Evolutionary conservation across 148 eudicot species (phyloP), one percentile per base, ranked within the genome.

Genomic region (Nyssa sinensis): DNA sequence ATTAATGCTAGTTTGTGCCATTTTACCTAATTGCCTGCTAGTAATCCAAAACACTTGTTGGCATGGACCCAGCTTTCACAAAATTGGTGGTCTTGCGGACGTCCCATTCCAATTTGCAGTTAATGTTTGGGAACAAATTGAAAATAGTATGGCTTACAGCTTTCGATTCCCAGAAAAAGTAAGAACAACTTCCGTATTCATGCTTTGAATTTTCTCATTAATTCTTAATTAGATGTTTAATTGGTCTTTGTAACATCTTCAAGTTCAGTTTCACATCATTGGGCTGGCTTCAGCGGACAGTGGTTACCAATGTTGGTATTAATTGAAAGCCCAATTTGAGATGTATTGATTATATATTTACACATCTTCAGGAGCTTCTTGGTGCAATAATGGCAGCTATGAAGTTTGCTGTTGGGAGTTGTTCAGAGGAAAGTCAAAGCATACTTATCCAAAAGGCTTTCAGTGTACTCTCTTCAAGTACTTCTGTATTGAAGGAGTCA

Each of bases 331-430:
- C 4, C 33, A 27, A 16, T 19, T 28, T 62, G 23, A 44, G 14
- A 32, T 6, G 44, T 72, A 12, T 55, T 60, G 39, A 67, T 60
- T 32, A n/a, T 75, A 69, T 51, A 64, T 75, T 32, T 69, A 19
- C 58, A 37, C 77, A n/a, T 62, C 64, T 76, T 75, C 84, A 90
- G 96, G 90, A 84, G 64, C 88, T 95, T 82, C 92, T 92, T 28
- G 77, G 66, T 80, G 91, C 92, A 79, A 86, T 87, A 77, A 89
- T 83, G 88, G 60, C 13, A 61, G 89, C 92, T 66, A 57, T 95
- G 80, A 90, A 92, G 89, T 81, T 83, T 66, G 88, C 91, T 34
- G 90, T 92, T 81, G 85, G 86, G 19, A 79, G 82, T 74, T 89
- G 93, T 81, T 89, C 86, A 3, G 87, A 69, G 73, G 88, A 82